Evolutionary conservation across 148 eudicot genomes (phyloP).

Genomic region (Vaccinium myrtillus): DNA sequence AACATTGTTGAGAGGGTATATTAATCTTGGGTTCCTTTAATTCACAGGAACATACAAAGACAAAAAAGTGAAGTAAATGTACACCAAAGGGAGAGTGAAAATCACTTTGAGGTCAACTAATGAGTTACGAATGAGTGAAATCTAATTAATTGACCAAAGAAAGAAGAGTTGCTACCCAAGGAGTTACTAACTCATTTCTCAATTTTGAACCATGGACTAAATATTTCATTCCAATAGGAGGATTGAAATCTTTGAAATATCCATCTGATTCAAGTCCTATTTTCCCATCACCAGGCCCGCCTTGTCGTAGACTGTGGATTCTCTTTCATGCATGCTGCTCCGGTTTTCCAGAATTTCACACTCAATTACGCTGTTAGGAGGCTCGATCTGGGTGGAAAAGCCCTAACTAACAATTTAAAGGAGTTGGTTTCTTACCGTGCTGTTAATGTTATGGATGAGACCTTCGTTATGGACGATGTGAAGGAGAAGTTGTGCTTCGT

Average conservation of each 20-base stretch:
- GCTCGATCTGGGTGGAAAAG: conserved; percentile 91
- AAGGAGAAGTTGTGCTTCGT: conserved; percentile 91
- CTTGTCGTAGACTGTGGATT: conserved; percentile 89
- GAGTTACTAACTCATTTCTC: background rate
- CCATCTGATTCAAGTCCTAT: background rate
- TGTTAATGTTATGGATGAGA: conserved; percentile 95
- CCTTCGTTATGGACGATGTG: conserved; percentile 79
- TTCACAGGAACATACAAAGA: too few species aligned
- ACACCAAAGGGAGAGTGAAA: too few species aligned
- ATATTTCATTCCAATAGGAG: background rate
- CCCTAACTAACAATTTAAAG: conserved; percentile 78
- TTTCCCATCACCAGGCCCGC: conserved; percentile 36
- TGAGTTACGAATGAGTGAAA: background rate
- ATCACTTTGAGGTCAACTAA: background rate
- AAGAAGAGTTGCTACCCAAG: background rate
- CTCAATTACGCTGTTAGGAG: conserved; percentile 78
- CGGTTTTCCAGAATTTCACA: conserved; percentile 74
- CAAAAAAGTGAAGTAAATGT: too few species aligned
- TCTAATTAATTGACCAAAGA: background rate
- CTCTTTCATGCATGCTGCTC: conserved; percentile 70
- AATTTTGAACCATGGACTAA: background rate
- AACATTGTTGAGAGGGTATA: background rate
- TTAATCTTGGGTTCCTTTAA: too few species aligned
- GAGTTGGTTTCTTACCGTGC: conserved; percentile 84
- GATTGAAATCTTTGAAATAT: background rate